Percentiles rank a stretch among this genome's conserved stretches.
phyloP scores from a whole-genome alignment of 371 early-diverging fungal genomes.

The Phascolomyces articulosus region DNA sequence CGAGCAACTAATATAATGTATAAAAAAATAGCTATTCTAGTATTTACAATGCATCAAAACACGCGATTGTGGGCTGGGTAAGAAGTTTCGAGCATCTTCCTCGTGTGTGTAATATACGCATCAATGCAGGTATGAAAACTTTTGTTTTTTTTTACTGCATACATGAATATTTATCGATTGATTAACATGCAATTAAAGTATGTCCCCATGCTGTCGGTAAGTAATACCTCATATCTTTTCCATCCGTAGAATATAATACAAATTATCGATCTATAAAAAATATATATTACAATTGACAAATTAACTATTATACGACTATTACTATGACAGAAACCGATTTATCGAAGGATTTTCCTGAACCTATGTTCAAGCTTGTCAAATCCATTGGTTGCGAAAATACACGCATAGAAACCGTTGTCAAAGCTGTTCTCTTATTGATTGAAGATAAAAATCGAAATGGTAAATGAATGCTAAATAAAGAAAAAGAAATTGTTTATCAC shows the following conservation, averaged over 20 bases:
- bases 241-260: not conserved
- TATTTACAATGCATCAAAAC: slow-evolving; percentile 17
- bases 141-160: not conserved
- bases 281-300: not conserved
- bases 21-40: not conserved
- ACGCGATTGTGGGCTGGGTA: slow-evolving; percentile 28
- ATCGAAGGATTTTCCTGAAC: not conserved
- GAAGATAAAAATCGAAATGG: slow-evolving; percentile 2
- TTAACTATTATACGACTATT: not conserved
- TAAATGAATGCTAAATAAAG: not conserved
- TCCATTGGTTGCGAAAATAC: not conserved
- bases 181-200: not conserved
- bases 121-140: slow-evolving; percentile 19
- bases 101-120: slow-evolving; percentile 23
- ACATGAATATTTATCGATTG: too few relatives aligned
- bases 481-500: not conserved
- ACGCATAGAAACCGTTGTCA: not conserved
- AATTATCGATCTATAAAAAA: not conserved
- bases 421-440: not conserved
- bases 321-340: not conserved
- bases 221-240: not conserved
- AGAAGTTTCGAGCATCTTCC: slow-evolving; percentile 14
- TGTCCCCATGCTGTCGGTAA: slow-evolving; percentile 2
- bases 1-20: too few relatives aligned
- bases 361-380: not conserved